phyloP scores from a whole-genome alignment of 2,329 filamentous ascomycete genomes.

The Fusarium xyrophilum region DNA sequence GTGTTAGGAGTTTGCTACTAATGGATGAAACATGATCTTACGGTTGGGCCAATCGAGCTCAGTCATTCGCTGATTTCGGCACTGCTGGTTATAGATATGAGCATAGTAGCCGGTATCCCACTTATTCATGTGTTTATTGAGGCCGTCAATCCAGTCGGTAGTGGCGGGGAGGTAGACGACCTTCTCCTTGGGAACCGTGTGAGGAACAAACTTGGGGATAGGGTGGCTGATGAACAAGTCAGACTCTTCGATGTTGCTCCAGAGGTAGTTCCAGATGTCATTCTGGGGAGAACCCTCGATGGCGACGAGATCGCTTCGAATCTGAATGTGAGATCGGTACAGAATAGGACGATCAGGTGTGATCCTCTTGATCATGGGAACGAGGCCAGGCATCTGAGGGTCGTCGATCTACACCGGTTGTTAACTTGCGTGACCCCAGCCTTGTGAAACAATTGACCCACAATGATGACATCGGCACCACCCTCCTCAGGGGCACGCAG shows the following conservation, averaged over 20 bases:
- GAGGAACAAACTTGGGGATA: slow-evolving; percentile 76
- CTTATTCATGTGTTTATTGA: slow-evolving; percentile 76
- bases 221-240: slow-evolving; percentile 87
- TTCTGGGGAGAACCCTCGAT: slow-evolving; percentile 69
- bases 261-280: slow-evolving; percentile 78
- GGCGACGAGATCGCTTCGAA: slow-evolving; percentile 75
- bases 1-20: background rate
- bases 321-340: slow-evolving; percentile 84
- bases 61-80: slow-evolving; percentile 63
- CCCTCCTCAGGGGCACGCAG: slow-evolving; percentile 69
- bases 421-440: background rate
- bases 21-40: slow-evolving; percentile 20
- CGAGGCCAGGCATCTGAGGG: slow-evolving; percentile 82
- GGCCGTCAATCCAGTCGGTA: slow-evolving; percentile 82
- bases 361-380: slow-evolving; percentile 73
- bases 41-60: slow-evolving; percentile 62
- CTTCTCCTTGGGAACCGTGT: slow-evolving; percentile 68
- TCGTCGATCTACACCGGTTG: slow-evolving; percentile 68
- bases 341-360: slow-evolving; percentile 79
- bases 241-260: slow-evolving; percentile 71
- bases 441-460: slow-evolving; percentile 44
- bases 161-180: slow-evolving; percentile 81
- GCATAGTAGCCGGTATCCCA: slow-evolving; percentile 79
- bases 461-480: slow-evolving; percentile 76
- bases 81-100: slow-evolving; percentile 72